Evolutionary conservation across 2,329 filamentous ascomycete genomes (phyloP).

Genomic region (Lasiodiplodia sp.): DNA sequence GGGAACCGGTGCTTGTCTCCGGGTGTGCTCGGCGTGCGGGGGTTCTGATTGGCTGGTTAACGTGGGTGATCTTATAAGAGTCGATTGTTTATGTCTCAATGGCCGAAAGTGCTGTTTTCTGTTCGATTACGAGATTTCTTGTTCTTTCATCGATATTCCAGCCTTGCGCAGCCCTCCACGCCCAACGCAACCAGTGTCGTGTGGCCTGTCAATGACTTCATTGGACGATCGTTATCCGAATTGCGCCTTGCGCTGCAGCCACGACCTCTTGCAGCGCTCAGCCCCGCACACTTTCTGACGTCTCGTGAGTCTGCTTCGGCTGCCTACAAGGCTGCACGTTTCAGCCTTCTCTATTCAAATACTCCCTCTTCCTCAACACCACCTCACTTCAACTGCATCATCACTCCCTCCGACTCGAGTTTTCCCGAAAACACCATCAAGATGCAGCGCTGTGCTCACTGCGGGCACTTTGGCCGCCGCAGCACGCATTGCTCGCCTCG

Average conservation of each 20-base stretch:
- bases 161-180: too few species aligned
- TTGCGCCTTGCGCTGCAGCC: neutral
- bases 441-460: conserved; percentile 3
- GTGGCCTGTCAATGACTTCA: neutral
- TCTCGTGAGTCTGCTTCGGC: neutral
- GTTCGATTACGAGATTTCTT: too few species aligned
- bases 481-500: neutral
- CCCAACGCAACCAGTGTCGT: neutral
- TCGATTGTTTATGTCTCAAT: neutral
- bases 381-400: neutral
- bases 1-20: neutral
- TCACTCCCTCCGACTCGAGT: too few species aligned
- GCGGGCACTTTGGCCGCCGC: neutral
- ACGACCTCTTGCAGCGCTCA: neutral
- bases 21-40: neutral
- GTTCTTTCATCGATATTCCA: too few species aligned
- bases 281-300: neutral
- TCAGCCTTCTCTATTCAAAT: neutral
- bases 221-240: neutral
- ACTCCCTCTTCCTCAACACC: neutral
- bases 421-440: neutral
- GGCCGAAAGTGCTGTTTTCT: too few species aligned
- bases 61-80: neutral
- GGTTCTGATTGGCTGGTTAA: neutral
- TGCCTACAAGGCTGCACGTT: neutral